These are phyloP conservation scores for Cryptococcus floricola DNA, from an alignment of 1,284 basidiomycete genomes.

Conservation along the genomic window DNA sequence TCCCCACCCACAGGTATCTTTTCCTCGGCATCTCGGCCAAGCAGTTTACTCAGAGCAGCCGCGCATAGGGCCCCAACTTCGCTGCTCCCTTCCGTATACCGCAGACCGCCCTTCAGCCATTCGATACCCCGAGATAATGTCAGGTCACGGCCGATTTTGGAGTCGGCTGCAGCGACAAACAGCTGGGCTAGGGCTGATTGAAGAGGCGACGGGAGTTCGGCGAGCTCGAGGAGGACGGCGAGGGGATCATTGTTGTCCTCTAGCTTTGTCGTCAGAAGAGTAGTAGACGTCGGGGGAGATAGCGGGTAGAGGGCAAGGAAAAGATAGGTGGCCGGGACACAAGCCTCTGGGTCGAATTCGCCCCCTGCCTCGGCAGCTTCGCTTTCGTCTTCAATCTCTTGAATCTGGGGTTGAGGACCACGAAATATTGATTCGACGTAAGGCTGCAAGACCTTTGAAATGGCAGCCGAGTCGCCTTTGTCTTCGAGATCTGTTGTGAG, in stretches of 20 bases:
- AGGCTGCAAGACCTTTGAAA: not conserved
- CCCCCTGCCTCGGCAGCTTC: slow-evolving; percentile 1
- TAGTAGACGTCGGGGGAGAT: slow-evolving; percentile 16
- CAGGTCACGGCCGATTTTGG: slow-evolving; percentile 64
- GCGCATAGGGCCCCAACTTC: slow-evolving; percentile 61
- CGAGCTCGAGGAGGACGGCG: slow-evolving; percentile 37
- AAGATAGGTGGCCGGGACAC: slow-evolving; percentile 24
- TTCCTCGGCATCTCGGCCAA: slow-evolving; percentile 53
- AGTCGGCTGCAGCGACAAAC: slow-evolving; percentile 65
- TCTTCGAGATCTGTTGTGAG: slow-evolving; percentile 1
- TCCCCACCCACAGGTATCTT: not conserved
- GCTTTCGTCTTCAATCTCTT: slow-evolving; percentile 4
- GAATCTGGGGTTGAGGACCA: not conserved
- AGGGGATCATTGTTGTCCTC: slow-evolving; percentile 25
- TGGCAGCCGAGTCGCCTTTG: not conserved
- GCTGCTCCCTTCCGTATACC: slow-evolving; percentile 1
- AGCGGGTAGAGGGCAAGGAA: slow-evolving; percentile 31
- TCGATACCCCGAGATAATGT: slow-evolving; percentile 54
- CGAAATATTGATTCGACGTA: not conserved
- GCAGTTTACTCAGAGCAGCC: slow-evolving; percentile 67
- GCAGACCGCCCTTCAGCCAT: slow-evolving; percentile 48
- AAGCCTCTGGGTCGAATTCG: slow-evolving; percentile 4
- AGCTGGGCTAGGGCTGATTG: slow-evolving; percentile 61
- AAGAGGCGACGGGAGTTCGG: slow-evolving; percentile 37
- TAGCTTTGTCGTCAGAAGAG: slow-evolving; percentile 23